Evolutionary conservation across 2,329 filamentous ascomycete species (phyloP), one percentile per base, ranked within the genome.

Genomic region (Colletotrichum higginsianum): DNA sequence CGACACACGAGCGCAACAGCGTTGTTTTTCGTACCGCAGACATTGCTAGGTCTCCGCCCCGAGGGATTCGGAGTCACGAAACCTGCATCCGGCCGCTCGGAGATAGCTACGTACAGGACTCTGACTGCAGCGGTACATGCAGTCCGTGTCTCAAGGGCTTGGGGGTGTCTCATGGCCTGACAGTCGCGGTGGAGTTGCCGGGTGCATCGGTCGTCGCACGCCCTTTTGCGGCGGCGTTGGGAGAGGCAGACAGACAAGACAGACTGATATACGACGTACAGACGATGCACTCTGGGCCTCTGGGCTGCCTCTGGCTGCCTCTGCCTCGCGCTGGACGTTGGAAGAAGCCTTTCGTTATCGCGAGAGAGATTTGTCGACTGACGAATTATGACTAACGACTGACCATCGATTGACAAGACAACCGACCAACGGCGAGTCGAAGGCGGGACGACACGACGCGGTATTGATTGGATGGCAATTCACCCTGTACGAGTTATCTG

Each of bases 71-170:
- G 66, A 61, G 44, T 71, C 66, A 67, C 70, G 61, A 66, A 52
- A 56, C 60, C 70, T 72, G 66, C 70, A 72, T 72, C 70, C 66
- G 70, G 70, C 61, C 70, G 66, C 61, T 65, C 70, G 70, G 70
- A 72, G 66, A 72, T 71, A 72, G 66, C 70, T 72, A 71, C 70
- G 57, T 66, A 66, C 66, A 68, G 68, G 53, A 68, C 58, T 63
- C 49, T 71, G 55, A 61, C 66, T 72, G 70, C 70, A 72, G 70
- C 44, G 65, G 50, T 50, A 66, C 56, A 72, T 72, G 66, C 66
- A 66, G 60, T 70, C 62, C 38, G 66, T 60, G 70, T 57, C 66
- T 71, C 61, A 61, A 67, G 66, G 60, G 55, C 66, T 69, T 72
- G 70, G 56, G 49, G 26, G 26, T 71, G 66, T 72, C 66, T 72